Evolutionary conservation across 2,329 filamentous ascomycete genomes (phyloP).

Genomic region (Venturia asperata): DNA sequence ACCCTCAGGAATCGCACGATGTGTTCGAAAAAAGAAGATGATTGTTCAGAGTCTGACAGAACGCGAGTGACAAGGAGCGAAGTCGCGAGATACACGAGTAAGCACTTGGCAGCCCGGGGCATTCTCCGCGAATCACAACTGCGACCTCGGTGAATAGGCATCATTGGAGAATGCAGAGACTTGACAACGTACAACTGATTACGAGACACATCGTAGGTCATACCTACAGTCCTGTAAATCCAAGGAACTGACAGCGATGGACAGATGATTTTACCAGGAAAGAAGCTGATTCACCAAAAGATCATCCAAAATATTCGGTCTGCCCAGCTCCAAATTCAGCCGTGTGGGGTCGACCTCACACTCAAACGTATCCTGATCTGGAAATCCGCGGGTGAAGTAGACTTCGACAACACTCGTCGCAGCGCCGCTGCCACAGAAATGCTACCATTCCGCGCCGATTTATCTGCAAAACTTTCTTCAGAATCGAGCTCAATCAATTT

Average conservation of each 20-base stretch:
- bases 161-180: too few relatives aligned
- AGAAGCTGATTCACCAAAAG: background rate
- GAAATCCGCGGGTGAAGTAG: conserved; percentile 23
- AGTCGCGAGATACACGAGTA: too few relatives aligned
- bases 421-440: conserved; percentile 12
- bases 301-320: conserved; percentile 8
- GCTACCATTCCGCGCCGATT: conserved; percentile 8
- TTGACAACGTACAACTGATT: background rate
- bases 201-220: background rate
- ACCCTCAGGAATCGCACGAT: too few relatives aligned
- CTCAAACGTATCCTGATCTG: conserved; percentile 23
- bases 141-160: too few relatives aligned
- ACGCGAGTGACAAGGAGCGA: too few relatives aligned
- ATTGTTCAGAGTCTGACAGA: too few relatives aligned
- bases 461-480: background rate
- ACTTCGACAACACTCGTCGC: conserved; percentile 23
- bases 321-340: conserved; percentile 20
- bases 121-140: too few relatives aligned
- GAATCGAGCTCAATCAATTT: conserved; percentile 1
- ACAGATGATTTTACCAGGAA: conserved; percentile 7
- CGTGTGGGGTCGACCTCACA: conserved; percentile 26
- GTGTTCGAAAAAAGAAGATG: too few relatives aligned
- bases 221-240: too few relatives aligned
- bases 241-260: background rate
- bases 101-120: too few relatives aligned